phyloP scores from a whole-genome alignment of 1,284 basidiomycete genomes.

The Moesziomyces parantarcticus region DNA sequence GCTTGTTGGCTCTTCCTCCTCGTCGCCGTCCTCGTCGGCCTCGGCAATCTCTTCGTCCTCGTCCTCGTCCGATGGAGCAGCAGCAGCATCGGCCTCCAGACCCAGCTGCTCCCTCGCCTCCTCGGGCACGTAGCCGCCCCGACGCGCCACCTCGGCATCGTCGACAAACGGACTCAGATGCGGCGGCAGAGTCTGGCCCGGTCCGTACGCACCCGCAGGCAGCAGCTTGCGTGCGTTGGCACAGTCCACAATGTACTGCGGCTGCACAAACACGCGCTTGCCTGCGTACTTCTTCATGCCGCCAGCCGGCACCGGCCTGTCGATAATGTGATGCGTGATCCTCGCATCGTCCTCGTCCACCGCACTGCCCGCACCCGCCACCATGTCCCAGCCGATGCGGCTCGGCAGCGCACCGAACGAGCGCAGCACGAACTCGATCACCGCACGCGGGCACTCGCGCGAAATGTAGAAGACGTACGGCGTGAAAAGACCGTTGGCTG shows the following conservation, averaged over 20 bases:
- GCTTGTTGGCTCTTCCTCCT: constrained; percentile 55
- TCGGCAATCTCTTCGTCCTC: constrained; percentile 53
- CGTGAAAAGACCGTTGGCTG: constrained; percentile 74
- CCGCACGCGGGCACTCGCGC: constrained; percentile 87
- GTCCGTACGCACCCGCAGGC: constrained; percentile 85
- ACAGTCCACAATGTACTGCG: constrained; percentile 98
- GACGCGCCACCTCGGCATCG: constrained; percentile 72
- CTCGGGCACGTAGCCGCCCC: constrained; percentile 69
- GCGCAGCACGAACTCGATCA: constrained; percentile 94
- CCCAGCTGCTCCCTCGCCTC: constrained; percentile 71
- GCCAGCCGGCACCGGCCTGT: constrained; percentile 76
- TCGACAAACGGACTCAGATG: constrained; percentile 96
- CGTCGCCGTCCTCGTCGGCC: constrained; percentile 69
- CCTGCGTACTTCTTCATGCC: constrained; percentile 55
- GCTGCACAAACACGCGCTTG: constrained; percentile 89
- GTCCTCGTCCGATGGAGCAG: constrained; percentile 71
- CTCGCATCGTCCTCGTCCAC: constrained; percentile 74
- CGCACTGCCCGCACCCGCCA: constrained; percentile 85
- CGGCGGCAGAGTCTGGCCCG: constrained; percentile 88
- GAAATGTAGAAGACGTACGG: constrained; percentile 95
- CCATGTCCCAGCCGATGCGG: constrained; percentile 83
- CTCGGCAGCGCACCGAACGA: constrained; percentile 80
- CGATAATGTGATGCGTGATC: constrained; percentile 96
- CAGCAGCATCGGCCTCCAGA: constrained; percentile 70
- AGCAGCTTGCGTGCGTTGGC: constrained; percentile 88